phyloP scores from a whole-genome alignment of 129 eudicot species.

The Chrysanthemum makinoi region DNA sequence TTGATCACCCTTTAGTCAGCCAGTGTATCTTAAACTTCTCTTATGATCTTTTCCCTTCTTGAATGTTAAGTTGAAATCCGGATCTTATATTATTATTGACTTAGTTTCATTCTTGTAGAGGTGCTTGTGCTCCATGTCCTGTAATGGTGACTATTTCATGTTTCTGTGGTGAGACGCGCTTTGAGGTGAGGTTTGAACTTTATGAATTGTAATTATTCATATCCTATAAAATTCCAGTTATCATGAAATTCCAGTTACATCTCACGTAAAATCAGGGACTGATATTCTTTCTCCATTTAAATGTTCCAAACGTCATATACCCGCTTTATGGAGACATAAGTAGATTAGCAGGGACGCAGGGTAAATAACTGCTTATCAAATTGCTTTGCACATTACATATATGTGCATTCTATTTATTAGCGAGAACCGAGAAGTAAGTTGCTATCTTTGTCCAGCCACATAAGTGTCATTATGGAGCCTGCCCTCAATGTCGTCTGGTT shows the following conservation, averaged over 20 bases:
- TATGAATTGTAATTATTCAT: slow-evolving; percentile 11
- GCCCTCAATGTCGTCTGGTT: slow-evolving; percentile 76
- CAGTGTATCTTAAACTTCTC: too few relatives aligned
- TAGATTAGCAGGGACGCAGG: slow-evolving; percentile 59
- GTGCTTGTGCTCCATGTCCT: slow-evolving; percentile 99
- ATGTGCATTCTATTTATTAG: background rate
- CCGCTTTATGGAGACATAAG: slow-evolving; percentile 77
- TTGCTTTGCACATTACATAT: background rate
- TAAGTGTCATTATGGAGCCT: slow-evolving; percentile 94
- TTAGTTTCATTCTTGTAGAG: slow-evolving; percentile 52
- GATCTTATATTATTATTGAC: background rate
- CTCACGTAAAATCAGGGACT: slow-evolving; percentile 23
- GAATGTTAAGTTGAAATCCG: background rate
- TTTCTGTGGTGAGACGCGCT: slow-evolving; percentile 82
- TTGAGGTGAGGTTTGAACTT: slow-evolving; percentile 60
- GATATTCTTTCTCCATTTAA: slow-evolving; percentile 29
- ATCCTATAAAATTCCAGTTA: background rate
- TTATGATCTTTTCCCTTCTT: too few relatives aligned
- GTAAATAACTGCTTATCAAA: slow-evolving; percentile 28
- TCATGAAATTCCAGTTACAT: slow-evolving; percentile 8
- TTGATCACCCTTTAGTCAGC: too few relatives aligned
- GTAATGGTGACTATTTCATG: slow-evolving; percentile 96
- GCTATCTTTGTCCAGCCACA: slow-evolving; percentile 59
- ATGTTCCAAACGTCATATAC: slow-evolving; percentile 69
- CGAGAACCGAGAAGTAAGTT: background rate